Evolutionary conservation across 1,284 basidiomycete genomes (phyloP).

Genomic region (Microbotryum silenes-acaulis): DNA sequence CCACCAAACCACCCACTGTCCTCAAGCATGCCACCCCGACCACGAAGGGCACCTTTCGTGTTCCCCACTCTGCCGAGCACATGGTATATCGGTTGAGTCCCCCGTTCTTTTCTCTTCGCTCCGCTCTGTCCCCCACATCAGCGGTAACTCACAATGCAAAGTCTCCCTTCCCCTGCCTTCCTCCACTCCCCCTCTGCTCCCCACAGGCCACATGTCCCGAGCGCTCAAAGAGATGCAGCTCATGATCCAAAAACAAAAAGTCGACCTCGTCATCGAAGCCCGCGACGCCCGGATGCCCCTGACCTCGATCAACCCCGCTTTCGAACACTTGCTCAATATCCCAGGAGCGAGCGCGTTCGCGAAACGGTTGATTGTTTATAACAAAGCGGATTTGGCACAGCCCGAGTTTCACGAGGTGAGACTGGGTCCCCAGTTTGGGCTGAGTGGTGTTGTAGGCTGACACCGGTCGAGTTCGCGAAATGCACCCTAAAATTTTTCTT

Average conservation of each 20-base stretch:
- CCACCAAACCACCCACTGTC: no score
- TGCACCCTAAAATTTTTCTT: background rate
- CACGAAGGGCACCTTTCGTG: slow-evolving; percentile 18
- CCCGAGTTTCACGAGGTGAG: slow-evolving; percentile 65
- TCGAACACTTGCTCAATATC: slow-evolving; percentile 54
- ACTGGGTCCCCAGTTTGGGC: no score
- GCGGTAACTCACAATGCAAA: background rate
- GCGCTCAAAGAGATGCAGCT: slow-evolving; percentile 70
- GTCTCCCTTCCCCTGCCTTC: background rate
- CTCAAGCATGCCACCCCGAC: background rate
- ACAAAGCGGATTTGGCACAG: slow-evolving; percentile 86
- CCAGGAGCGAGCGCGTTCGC: slow-evolving; percentile 9
- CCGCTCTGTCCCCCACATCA: background rate
- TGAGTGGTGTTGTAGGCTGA: background rate
- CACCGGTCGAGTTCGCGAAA: background rate
- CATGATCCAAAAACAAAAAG: slow-evolving; percentile 56
- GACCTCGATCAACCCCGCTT: slow-evolving; percentile 82
- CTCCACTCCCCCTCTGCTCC: background rate
- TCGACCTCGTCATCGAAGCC: slow-evolving; percentile 87
- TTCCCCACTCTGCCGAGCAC: slow-evolving; percentile 25
- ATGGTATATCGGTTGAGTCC: slow-evolving; percentile 29
- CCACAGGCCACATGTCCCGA: slow-evolving; percentile 87
- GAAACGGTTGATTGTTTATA: slow-evolving; percentile 80
- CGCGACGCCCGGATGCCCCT: slow-evolving; percentile 86
- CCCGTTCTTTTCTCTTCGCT: background rate